Base-by-base conservation (phyloP, 1,284 basidiomycete genomes). In the Moesziomyces parantarcticus region DNA sequence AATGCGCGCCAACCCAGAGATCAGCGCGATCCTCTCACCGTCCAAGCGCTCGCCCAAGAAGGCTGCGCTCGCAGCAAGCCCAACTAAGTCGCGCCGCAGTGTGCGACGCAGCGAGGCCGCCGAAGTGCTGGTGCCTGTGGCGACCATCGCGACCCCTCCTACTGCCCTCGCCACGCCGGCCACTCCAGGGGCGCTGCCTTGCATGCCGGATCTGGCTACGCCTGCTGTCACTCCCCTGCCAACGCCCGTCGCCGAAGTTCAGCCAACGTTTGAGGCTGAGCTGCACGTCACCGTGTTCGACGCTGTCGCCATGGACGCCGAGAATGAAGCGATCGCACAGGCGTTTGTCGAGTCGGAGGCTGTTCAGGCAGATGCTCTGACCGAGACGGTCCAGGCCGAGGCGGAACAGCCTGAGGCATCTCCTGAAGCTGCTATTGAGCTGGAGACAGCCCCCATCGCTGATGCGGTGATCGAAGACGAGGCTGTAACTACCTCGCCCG, bases 271-370 rank as follows among this genome's bases (percentile, higher is more conserved):
- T 21, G 58, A 71, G 51, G 68, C 58, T 1, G 68, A 65, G 41
- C 43, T 71, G 39, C 63, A 66, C 16, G 68, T 71, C 20, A 71
- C 68, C 40, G 42, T 66, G 54, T 52, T 71, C 42, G 68, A 71
- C 34, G 48, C 68, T 3, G 20, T 51, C 9, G 55, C 20, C 5
- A 58, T 59, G 50, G 68, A 71, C 45, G 58, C 58, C 3, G 20
- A 65, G 43, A 65, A 65, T 40, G 62, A 71, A 32, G 62, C 58
- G 7, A 25, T 62, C n/a, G 52, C 52, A 1, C 51, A 54, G 40
- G 51, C 55, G 5, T 26, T 52, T 10, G 36, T 45, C 25, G 39
- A 58, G 20, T 18, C 23, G 18, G 16, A 59, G 13, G 57, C 18
- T 8, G 8, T 10, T 22, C 3, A 41, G n/a, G 40, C 22, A 7